Conservation (phyloP, 2,329 filamentous ascomycete species). For the Aquanectria penicillioides region DNA sequence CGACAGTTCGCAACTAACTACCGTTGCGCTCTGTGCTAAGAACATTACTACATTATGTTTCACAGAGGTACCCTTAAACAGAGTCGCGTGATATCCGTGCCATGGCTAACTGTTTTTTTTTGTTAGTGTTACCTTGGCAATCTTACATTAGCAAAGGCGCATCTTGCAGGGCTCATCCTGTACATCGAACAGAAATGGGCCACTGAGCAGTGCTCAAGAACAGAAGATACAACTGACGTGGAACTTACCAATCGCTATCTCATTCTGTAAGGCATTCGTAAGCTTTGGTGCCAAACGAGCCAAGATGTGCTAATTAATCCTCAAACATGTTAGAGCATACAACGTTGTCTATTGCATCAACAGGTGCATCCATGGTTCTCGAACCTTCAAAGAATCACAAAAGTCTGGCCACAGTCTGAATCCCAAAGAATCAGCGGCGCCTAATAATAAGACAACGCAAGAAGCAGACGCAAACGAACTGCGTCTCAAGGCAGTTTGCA, state of each 20-base stretch:
- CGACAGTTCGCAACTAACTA: not conserved
- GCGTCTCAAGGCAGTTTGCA: not conserved
- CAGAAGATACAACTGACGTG: no score
- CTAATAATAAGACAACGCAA: not conserved
- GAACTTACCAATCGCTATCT: not conserved
- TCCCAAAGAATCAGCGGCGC: not conserved
- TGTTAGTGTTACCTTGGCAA: not conserved
- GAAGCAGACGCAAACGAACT: not conserved
- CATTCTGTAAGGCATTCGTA: not conserved
- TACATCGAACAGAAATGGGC: not conserved
- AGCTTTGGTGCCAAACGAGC: accelerated
- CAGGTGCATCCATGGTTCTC: not conserved
- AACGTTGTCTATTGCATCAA: not conserved
- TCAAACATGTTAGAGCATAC: not conserved
- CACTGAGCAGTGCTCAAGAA: no score
- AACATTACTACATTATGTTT: not conserved
- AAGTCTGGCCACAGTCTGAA: not conserved
- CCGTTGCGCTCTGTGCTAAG: not conserved
- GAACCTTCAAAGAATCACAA: not conserved
- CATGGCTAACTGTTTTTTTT: not conserved
- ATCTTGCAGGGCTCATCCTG: not conserved
- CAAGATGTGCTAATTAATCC: not conserved
- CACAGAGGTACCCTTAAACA: not conserved
- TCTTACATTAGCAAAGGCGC: not conserved
- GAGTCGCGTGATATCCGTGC: not conserved